A percentile compares a stretch with the other conserved stretches of the same genome.
Conservation (phyloP, 495 filamentous ascomycete genomes). For the Aspergillus kassunensis region DNA sequence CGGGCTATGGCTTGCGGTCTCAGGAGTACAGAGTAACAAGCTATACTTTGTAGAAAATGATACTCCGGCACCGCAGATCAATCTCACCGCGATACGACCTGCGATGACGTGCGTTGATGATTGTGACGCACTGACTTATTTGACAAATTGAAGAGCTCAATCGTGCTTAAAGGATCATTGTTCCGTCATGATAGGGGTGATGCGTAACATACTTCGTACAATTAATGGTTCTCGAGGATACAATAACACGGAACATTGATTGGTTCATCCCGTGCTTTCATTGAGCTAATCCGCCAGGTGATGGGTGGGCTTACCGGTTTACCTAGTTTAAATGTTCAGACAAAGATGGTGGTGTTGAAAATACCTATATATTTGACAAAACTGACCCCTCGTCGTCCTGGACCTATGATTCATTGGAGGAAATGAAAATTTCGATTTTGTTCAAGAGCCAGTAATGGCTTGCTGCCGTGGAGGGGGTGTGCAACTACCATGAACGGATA, state of each 20-base stretch:
- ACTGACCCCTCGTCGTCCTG: too few species aligned
- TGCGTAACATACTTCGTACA: neutral
- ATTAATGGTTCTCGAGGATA: neutral
- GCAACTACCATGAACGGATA: neutral
- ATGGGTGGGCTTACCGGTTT: too few species aligned
- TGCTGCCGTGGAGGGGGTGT: too few species aligned
- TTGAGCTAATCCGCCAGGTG: neutral
- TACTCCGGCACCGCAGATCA: conserved; percentile 24
- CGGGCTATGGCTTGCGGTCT: too few species aligned
- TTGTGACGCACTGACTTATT: conserved; percentile 19
- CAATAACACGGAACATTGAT: neutral
- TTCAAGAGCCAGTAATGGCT: too few species aligned
- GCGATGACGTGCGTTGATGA: conserved; percentile 32
- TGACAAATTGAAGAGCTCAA: conserved; percentile 6
- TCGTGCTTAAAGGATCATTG: neutral
- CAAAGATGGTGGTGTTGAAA: too few species aligned
- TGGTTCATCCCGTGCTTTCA: neutral
- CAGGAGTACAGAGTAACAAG: too few species aligned
- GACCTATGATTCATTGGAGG: too few species aligned
- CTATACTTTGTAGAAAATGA: too few species aligned
- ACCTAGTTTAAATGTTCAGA: too few species aligned
- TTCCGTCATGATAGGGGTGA: neutral
- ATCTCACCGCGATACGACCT: conserved; percentile 19
- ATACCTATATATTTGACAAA: too few species aligned
- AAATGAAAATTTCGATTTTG: too few species aligned